These are phyloP conservation scores for Keithomyces neogunnii DNA, from an alignment of 2,329 filamentous ascomycete genomes.

Conservation along the genomic window DNA sequence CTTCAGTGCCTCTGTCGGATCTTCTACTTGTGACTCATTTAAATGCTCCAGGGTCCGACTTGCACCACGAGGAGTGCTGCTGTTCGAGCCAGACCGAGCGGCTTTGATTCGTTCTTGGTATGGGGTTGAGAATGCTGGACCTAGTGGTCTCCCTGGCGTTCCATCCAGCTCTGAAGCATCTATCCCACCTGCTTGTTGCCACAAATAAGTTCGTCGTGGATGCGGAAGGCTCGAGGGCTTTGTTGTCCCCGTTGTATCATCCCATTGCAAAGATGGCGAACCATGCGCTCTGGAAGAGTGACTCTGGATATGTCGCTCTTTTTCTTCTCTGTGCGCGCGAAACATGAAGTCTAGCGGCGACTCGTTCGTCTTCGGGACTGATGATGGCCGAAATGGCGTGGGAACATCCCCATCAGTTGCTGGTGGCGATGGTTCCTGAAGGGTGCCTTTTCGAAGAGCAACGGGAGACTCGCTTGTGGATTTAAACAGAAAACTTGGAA, in stretches of 20 bases:
- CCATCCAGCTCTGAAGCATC: constrained; percentile 52
- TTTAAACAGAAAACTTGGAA: constrained; percentile 78
- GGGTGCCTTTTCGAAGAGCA: constrained; percentile 22
- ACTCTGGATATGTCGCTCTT: constrained; percentile 42
- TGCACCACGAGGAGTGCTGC: neutral
- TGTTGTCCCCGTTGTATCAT: constrained; percentile 13
- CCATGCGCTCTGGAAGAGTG: constrained; percentile 16
- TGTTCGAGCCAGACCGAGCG: constrained; percentile 29
- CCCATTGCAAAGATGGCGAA: neutral
- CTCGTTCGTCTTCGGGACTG: constrained; percentile 34
- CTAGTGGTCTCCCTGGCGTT: constrained; percentile 45
- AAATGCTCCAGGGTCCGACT: neutral
- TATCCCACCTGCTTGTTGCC: constrained; percentile 15
- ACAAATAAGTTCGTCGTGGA: constrained; percentile 14
- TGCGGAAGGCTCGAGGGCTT: constrained; percentile 17
- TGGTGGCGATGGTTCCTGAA: constrained; percentile 40
- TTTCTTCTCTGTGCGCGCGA: constrained; percentile 74
- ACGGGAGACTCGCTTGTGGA: constrained; percentile 58
- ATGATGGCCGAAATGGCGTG: constrained; percentile 31
- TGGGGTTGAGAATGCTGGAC: constrained; percentile 60
- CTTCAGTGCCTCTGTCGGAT: constrained; percentile 44
- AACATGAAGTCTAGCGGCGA: constrained; percentile 89
- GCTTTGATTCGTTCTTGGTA: constrained; percentile 54
- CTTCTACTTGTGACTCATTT: constrained; percentile 12
- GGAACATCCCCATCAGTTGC: constrained; percentile 43